phyloP scores from a whole-genome alignment of 352 stramenopile genomes.

The Pythium phragmiticola region DNA sequence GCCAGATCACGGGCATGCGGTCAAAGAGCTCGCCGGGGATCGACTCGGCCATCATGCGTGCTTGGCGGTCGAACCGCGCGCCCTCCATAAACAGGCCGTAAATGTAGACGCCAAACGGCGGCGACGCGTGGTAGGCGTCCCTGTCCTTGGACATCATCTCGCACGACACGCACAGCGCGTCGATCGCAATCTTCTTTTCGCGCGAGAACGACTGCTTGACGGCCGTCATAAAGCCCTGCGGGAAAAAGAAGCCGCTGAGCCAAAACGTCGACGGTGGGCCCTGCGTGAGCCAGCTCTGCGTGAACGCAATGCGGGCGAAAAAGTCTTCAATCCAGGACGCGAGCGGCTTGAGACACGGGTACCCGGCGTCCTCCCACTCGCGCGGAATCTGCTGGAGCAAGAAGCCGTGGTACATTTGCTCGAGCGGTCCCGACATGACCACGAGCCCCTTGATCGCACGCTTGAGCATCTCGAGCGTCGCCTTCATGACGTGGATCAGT shows the following conservation, averaged over 20 bases:
- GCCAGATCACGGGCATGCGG: constrained; percentile 71
- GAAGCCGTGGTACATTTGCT: constrained; percentile 81
- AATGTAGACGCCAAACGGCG: constrained; percentile 88
- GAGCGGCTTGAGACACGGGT: constrained; percentile 90
- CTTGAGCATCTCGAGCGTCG: constrained; percentile 68
- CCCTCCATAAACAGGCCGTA: constrained; percentile 91
- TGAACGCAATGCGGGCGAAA: constrained; percentile 69
- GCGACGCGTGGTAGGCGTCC: constrained; percentile 55
- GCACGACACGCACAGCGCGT: constrained; percentile 90
- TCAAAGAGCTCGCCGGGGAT: constrained; percentile 46
- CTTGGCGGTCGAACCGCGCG: constrained; percentile 79
- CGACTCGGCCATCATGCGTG: constrained; percentile 42
- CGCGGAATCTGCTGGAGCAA: constrained; percentile 89
- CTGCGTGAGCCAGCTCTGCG: constrained; percentile 67
- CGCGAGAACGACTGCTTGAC: constrained; percentile 92
- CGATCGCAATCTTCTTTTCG: constrained; percentile 87
- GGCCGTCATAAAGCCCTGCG: constrained; percentile 90
- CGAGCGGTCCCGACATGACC: constrained; percentile 84
- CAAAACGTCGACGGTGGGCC: constrained; percentile 85
- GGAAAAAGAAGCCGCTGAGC: constrained; percentile 93
- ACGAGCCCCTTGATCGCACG: constrained; percentile 75
- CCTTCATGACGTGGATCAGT: constrained; percentile 61
- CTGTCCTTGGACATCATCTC: constrained; percentile 64
- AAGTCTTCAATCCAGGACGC: constrained; percentile 88
- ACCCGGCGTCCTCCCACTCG: constrained; percentile 87